phyloP scores from a whole-genome alignment of 2,329 filamentous ascomycete species.

The Trichophyton schoenleinii region DNA sequence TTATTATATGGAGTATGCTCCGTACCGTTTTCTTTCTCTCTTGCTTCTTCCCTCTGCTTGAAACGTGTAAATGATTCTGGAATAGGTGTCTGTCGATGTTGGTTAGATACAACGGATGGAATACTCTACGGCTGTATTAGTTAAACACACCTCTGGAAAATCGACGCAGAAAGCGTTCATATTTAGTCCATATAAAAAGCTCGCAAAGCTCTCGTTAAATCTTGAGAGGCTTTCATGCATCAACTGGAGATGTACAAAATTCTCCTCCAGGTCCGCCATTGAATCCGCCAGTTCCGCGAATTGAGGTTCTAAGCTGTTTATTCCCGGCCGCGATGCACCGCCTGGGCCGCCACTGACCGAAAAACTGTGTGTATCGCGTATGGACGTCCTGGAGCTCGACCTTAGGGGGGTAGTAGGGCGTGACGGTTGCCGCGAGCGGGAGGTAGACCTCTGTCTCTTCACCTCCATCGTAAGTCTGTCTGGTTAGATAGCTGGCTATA shows the following conservation, averaged over 20 bases:
- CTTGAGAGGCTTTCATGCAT: conserved; percentile 90
- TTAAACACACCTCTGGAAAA: conserved; percentile 64
- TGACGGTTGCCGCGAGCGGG: conserved; percentile 50
- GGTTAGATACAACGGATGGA: neutral
- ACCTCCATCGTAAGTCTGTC: conserved; percentile 21
- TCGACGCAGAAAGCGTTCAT: conserved; percentile 99
- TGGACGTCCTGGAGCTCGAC: conserved; percentile 75
- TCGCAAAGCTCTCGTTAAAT: conserved; percentile 92
- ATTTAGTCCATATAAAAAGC: conserved; percentile 89
- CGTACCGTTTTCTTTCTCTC: conserved; percentile 16
- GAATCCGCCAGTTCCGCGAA: conserved; percentile 90
- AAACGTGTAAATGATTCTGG: conserved; percentile 66
- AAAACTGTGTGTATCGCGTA: conserved; percentile 61
- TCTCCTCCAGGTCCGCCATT: conserved; percentile 90
- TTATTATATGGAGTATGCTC: neutral
- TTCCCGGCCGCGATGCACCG: conserved; percentile 43
- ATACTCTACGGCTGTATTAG: neutral
- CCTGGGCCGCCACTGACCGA: conserved; percentile 26
- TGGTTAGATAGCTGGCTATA: no score
- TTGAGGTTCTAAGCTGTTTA: conserved; percentile 73
- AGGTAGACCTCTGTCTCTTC: conserved; percentile 39
- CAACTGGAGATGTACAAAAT: conserved; percentile 92
- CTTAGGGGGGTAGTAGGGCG: conserved; percentile 86
- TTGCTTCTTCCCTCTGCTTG: conserved; percentile 38
- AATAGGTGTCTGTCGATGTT: conserved; percentile 54